phyloP scores from a whole-genome alignment of 2,329 filamentous ascomycete species.

The Penicillium aurantiogriseum region DNA sequence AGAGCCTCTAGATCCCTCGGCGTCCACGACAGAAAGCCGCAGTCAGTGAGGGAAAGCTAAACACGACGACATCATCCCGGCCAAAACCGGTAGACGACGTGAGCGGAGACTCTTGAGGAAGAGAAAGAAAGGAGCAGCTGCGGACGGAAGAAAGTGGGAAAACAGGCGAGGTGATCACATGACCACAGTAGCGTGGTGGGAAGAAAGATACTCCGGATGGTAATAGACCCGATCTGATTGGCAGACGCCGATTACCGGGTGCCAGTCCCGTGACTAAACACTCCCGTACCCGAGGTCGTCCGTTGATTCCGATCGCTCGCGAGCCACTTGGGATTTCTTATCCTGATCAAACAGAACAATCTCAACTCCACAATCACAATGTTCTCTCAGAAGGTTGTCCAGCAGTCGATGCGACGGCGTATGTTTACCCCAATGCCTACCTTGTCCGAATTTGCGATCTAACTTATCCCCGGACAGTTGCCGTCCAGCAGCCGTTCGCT shows the following conservation, averaged over 20 bases:
- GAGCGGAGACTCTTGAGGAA: slow-evolving; percentile 41
- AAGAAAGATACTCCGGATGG: slow-evolving; percentile 39
- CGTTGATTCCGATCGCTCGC: slow-evolving; percentile 35
- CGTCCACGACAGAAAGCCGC: slow-evolving; percentile 48
- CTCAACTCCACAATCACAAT: slow-evolving; percentile 33
- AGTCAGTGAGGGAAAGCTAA: slow-evolving; percentile 40
- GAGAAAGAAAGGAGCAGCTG: slow-evolving; percentile 20
- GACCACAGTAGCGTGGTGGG: slow-evolving; percentile 18
- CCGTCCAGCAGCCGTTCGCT: slow-evolving; percentile 45
- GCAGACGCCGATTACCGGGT: slow-evolving; percentile 14
- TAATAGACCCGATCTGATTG: slow-evolving; percentile 40
- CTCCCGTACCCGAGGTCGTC: slow-evolving; percentile 41
- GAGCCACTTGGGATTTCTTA: slow-evolving; percentile 21
- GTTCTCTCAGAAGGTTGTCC: slow-evolving; percentile 49
- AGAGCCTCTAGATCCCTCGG: slow-evolving; percentile 40
- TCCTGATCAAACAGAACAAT: slow-evolving; percentile 18
- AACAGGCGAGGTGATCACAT: slow-evolving; percentile 21
- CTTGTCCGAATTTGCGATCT: slow-evolving; percentile 21
- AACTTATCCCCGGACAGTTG: slow-evolving; percentile 38
- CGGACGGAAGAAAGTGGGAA: slow-evolving; percentile 13
- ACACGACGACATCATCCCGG: slow-evolving; percentile 42
- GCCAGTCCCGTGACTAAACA: slow-evolving; percentile 36
- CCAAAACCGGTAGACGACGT: slow-evolving; percentile 35
- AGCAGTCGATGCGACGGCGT: slow-evolving; percentile 51
- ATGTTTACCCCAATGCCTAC: slow-evolving; percentile 28